Evolutionary conservation across 305 asterid genomes (phyloP).

Genomic region (Caryopteris hybrid): DNA sequence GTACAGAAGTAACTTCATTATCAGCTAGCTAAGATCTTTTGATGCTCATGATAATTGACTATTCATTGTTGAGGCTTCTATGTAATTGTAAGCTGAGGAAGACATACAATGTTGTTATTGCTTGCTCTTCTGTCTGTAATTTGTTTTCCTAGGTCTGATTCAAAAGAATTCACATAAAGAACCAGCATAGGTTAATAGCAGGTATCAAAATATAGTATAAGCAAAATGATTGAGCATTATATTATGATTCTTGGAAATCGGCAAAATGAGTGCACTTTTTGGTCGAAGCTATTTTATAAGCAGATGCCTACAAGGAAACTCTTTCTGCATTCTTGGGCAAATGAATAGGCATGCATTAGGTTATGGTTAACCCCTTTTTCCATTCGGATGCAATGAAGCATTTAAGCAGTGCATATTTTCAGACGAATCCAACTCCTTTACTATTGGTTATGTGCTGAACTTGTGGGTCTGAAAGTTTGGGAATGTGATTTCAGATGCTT

Average conservation of each 20-base stretch:
- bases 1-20: neutral
- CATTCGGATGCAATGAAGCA: neutral
- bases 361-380: neutral
- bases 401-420: too few relatives aligned
- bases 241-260: neutral
- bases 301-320: neutral
- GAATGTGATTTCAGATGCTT: conserved; percentile 51
- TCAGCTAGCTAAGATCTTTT: neutral
- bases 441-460: too few relatives aligned
- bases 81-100: neutral
- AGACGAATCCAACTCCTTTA: neutral
- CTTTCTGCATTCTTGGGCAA: neutral
- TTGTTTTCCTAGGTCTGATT: neutral
- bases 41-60: neutral
- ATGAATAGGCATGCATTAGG: neutral
- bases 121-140: neutral
- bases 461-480: neutral
- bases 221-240: neutral
- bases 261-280: neutral
- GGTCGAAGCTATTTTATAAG: neutral
- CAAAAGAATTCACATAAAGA: too few relatives aligned
- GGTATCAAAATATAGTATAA: neutral
- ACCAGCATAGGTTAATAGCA: neutral
- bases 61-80: neutral
- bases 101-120: neutral